These are phyloP conservation scores for Escovopsis weberi DNA, from an alignment of 2,329 filamentous ascomycete species.

Conservation along the genomic window DNA sequence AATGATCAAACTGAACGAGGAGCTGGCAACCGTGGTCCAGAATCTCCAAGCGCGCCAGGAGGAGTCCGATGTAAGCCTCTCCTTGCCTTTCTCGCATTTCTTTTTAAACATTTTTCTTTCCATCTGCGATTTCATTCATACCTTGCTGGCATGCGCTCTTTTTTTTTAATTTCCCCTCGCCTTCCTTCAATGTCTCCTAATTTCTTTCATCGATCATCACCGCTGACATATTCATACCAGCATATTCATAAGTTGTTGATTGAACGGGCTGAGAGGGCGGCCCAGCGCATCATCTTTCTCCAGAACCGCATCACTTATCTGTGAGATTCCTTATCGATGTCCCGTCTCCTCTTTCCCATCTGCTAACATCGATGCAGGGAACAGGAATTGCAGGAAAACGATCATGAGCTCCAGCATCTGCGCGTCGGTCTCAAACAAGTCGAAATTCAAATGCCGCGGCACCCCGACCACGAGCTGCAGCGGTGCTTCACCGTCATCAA, in stretches of 20 bases:
- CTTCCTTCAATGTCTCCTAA: too few relatives aligned
- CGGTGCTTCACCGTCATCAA: constrained; percentile 48
- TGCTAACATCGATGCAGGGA: constrained; percentile 25
- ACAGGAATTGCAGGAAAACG: constrained; percentile 38
- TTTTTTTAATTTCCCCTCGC: not conserved
- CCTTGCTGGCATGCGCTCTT: not conserved
- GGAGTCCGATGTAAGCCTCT: constrained; percentile 38
- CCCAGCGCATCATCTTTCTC: constrained; percentile 43
- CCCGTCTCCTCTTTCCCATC: constrained; percentile 1
- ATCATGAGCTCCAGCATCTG: constrained; percentile 46
- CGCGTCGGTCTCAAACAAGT: constrained; percentile 48
- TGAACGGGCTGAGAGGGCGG: constrained; percentile 40
- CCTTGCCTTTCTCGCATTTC: not conserved
- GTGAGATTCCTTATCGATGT: constrained; percentile 22
- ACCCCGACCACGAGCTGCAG: constrained; percentile 40
- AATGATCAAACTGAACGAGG: constrained; percentile 29
- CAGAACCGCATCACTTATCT: constrained; percentile 44
- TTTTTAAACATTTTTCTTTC: too few relatives aligned
- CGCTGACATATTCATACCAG: constrained; percentile 13
- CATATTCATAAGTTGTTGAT: constrained; percentile 49
- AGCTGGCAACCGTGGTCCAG: constrained; percentile 33
- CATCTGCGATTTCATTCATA: too few relatives aligned
- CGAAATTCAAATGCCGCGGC: constrained; percentile 41
- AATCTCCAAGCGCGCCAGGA: constrained; percentile 41
- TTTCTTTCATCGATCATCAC: too few relatives aligned